These are phyloP conservation scores for Platismatia glauca DNA, from an alignment of 495 filamentous ascomycete species.

Conservation along the genomic window DNA sequence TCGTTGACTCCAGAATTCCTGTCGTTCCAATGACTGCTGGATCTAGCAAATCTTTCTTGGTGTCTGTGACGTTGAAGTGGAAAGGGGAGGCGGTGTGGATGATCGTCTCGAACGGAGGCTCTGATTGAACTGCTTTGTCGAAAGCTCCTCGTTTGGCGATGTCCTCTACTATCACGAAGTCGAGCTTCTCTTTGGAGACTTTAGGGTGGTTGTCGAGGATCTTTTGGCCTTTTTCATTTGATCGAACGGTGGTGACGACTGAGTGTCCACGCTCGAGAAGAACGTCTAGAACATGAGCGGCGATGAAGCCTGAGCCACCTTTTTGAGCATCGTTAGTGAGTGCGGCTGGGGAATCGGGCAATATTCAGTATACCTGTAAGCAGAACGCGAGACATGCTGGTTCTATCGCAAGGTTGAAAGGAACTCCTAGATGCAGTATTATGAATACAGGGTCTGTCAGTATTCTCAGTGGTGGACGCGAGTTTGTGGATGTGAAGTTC, in stretches of 20 bases:
- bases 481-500: no score
- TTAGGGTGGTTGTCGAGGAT: constrained; percentile 61
- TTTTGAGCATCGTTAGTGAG: neutral
- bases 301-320: constrained; percentile 64
- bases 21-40: constrained; percentile 55
- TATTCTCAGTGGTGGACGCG: no score
- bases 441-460: no score
- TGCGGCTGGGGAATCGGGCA: neutral
- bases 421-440: no score
- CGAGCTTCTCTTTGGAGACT: constrained; percentile 52
- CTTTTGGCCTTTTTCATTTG: constrained; percentile 64
- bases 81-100: constrained; percentile 86
- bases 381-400: constrained; percentile 13
- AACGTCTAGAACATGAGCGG: constrained; percentile 70
- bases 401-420: neutral
- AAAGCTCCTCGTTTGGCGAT: constrained; percentile 52
- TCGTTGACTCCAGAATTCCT: constrained; percentile 65
- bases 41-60: constrained; percentile 64
- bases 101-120: constrained; percentile 73
- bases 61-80: constrained; percentile 61
- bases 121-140: constrained; percentile 41
- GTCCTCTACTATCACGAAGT: constrained; percentile 72
- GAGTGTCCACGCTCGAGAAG: constrained; percentile 60
- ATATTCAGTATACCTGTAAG: constrained; percentile 6
- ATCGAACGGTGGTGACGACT: constrained; percentile 78